Evolutionary conservation across 108 stramenopile species (phyloP).

Genomic region (Nitzschia putrida): DNA sequence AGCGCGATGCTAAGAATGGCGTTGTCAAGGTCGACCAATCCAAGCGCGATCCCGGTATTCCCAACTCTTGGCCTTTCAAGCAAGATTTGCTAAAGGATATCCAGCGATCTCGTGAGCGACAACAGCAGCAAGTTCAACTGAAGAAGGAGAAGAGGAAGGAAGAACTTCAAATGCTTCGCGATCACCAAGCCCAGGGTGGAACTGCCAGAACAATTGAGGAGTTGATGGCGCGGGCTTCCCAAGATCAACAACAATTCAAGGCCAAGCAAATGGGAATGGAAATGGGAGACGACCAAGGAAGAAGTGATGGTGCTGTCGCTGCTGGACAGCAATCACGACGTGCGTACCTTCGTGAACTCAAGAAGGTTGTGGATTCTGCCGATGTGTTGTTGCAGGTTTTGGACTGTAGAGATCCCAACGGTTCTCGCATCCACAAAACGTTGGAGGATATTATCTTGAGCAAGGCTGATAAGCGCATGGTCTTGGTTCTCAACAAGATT

Average conservation of each 20-base stretch:
- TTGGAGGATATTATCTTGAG: slow-evolving; percentile 87
- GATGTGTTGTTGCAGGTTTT: slow-evolving; percentile 97
- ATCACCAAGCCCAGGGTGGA: slow-evolving; percentile 58
- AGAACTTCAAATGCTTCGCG: slow-evolving; percentile 37
- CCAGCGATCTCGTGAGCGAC: slow-evolving; percentile 72
- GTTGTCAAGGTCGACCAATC: slow-evolving; percentile 63
- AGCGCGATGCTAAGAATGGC: slow-evolving; percentile 75
- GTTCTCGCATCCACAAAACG: slow-evolving; percentile 85
- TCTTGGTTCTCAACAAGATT: slow-evolving; percentile 98
- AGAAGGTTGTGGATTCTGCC: slow-evolving; percentile 93
- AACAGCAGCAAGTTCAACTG: slow-evolving; percentile 68
- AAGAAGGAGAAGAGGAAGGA: slow-evolving; percentile 67
- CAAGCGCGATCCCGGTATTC: slow-evolving; percentile 97
- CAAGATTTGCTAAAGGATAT: slow-evolving; percentile 92
- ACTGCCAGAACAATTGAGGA: slow-evolving; percentile 52
- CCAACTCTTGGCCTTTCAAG: slow-evolving; percentile 99
- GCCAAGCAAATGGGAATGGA: slow-evolving; percentile 21
- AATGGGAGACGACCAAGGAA: neutral
- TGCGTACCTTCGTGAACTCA: slow-evolving; percentile 91
- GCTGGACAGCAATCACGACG: slow-evolving; percentile 72
- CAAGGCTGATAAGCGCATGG: slow-evolving; percentile 91
- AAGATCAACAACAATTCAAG: slow-evolving; percentile 45
- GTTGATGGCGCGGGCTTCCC: slow-evolving; percentile 52
- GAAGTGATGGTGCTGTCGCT: slow-evolving; percentile 47
- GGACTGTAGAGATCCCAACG: slow-evolving; percentile 98